These are phyloP conservation scores for Westerdykella aurantiaca DNA, from an alignment of 2,329 filamentous ascomycete species.

Conservation along the genomic window DNA sequence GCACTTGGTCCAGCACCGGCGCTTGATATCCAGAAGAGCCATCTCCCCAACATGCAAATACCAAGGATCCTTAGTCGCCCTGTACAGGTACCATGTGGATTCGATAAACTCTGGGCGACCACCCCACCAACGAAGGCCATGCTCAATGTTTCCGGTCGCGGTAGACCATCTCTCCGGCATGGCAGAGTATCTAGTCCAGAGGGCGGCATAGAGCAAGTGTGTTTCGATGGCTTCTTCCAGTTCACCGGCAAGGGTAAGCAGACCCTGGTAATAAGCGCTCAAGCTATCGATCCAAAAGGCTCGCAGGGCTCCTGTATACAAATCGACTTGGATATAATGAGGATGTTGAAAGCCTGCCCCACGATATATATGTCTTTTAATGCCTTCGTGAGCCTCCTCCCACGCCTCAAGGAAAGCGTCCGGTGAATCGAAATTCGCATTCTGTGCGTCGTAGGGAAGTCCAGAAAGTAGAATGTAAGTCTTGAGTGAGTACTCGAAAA, in stretches of 20 bases:
- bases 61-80: conserved; percentile 90
- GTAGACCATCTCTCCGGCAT: conserved; percentile 93
- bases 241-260: conserved; percentile 80
- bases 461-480: conserved; percentile 86
- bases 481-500: conserved; percentile 97
- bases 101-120: conserved; percentile 95
- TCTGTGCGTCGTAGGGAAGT: conserved; percentile 38
- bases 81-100: conserved; percentile 93
- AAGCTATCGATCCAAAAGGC: conserved; percentile 96
- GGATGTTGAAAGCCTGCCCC: conserved; percentile 70
- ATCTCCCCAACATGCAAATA: conserved; percentile 95
- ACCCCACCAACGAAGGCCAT: conserved; percentile 88
- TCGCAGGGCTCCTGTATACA: conserved; percentile 78
- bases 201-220: conserved; percentile 81
- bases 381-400: conserved; percentile 78
- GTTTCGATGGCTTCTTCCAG: conserved; percentile 86
- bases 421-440: conserved; percentile 61
- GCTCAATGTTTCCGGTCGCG: conserved; percentile 74
- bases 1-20: conserved; percentile 82
- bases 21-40: conserved; percentile 80
- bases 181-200: conserved; percentile 93
- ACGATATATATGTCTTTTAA: conserved; percentile 87
- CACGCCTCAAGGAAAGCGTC: conserved; percentile 76
- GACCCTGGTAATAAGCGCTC: conserved; percentile 88
- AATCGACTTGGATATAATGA: conserved; percentile 86